Conservation (phyloP, 2,329 filamentous ascomycete genomes). For the Fusarium keratoplasticum region DNA sequence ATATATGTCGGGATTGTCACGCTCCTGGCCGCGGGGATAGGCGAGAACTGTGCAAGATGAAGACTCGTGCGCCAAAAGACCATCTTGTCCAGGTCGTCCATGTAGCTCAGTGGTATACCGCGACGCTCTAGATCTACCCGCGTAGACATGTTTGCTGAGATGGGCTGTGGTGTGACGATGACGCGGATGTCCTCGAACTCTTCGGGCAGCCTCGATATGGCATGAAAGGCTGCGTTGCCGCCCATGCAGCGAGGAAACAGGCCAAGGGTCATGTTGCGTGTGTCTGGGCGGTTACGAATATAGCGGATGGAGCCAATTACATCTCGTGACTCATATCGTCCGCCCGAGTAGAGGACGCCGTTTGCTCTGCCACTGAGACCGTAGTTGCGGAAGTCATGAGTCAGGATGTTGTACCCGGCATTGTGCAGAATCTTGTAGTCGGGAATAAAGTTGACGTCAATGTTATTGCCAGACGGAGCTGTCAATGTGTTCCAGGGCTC, state of each 20-base stretch:
- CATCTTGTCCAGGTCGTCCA: background rate
- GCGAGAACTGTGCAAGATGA: background rate
- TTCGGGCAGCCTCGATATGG: background rate
- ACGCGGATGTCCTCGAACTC: background rate
- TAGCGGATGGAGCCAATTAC: slow-evolving; percentile 1
- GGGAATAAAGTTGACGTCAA: slow-evolving; percentile 4
- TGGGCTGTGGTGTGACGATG: background rate
- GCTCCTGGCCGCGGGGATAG: background rate
- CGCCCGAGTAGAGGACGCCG: slow-evolving; percentile 1
- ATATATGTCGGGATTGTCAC: background rate
- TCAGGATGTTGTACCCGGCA: background rate
- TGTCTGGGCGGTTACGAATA: background rate
- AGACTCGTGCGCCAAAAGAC: slow-evolving; percentile 3
- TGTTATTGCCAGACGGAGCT: background rate
- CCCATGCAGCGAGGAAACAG: background rate
- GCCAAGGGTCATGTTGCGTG: background rate
- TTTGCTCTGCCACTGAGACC: background rate
- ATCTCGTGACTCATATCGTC: background rate
- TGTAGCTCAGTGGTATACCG: background rate
- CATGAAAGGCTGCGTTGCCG: background rate
- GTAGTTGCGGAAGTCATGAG: slow-evolving; percentile 1
- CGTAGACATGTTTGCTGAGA: background rate
- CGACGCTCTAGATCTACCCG: background rate
- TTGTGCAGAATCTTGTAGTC: slow-evolving; percentile 3
- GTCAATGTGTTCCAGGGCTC: background rate